Base-by-base conservation (phyloP, 2,329 filamentous ascomycete species). In the Fusarium paranaense region DNA sequence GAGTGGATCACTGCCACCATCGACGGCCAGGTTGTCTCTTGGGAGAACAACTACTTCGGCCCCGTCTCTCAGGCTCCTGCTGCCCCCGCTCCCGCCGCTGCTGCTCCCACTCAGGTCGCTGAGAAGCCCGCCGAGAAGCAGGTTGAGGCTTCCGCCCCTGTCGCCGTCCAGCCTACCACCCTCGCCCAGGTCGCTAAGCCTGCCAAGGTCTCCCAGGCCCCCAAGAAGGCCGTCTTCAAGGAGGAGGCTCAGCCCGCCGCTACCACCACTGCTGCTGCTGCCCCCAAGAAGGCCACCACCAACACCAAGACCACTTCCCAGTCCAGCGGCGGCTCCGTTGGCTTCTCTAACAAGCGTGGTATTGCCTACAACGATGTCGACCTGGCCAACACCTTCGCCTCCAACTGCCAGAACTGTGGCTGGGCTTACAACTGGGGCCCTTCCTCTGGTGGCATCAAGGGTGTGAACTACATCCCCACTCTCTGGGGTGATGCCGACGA, bases 391-490 rank as follows among this genome's bases (percentile, higher is more conserved):
- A 77, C 82, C 72, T 91, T 94, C 80, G 81, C 82, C 70, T 69
- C 40, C 40, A 59, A 57, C 40, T 83, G 81, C 74, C 79, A 87
- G 68, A 73, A 76, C 65, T 86, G 89, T 78, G 82, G 83, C 45
- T 94, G 92, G 90, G 87, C 83, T 57, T 93, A 93, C 87, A 93
- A 93, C 88, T 94, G 92, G 92, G 90, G 83, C 52, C 86, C 87
- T 56, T 72, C 72, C 13, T 77, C 85, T 57, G 81, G 83, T 68
- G 83, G 84, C 42, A 83, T 87, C 11, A 79, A 86, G 62, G 79
- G 79, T 59, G 78, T 91, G 77, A 85, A 87, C 78, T 95, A 86
- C 84, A 87, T 93, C 63, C 93, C 93, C 72, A 93, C 90, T 83
- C 88, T 94, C 57, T 94, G 90, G 91, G 62, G 52, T 11, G 87